Conservation (phyloP, 441 rosid genomes). For the Populus hybrid region DNA sequence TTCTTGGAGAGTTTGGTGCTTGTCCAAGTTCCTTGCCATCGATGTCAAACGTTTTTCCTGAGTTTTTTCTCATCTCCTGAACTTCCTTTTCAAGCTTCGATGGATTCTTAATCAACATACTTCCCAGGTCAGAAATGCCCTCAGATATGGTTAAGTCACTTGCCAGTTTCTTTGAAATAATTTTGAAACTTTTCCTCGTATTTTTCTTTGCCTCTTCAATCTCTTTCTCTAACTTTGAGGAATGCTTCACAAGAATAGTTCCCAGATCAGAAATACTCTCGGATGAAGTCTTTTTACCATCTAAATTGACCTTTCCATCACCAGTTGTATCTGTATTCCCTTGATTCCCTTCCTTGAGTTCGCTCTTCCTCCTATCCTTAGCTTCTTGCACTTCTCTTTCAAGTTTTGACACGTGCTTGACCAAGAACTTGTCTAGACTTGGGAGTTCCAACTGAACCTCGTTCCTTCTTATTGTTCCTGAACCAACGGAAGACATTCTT, state of each 20-base stretch:
- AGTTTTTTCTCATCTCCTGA: constrained; percentile 32
- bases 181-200: constrained; percentile 19
- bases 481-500: constrained; percentile 42
- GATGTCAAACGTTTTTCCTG: constrained; percentile 26
- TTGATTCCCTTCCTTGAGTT: constrained; percentile 18
- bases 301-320: background rate
- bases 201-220: constrained; percentile 60
- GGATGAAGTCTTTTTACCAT: constrained; percentile 12
- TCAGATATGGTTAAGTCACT: constrained; percentile 23
- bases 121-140: constrained; percentile 44
- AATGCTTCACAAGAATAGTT: constrained; percentile 57
- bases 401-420: constrained; percentile 73
- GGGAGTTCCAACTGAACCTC: constrained; percentile 47
- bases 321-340: constrained; percentile 18
- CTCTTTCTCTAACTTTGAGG: constrained; percentile 52
- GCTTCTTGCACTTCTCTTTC: constrained; percentile 88
- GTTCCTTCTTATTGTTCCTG: constrained; percentile 27
- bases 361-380: constrained; percentile 38
- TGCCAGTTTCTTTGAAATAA: constrained; percentile 22
- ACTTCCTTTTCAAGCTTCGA: constrained; percentile 45
- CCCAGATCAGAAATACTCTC: constrained; percentile 44
- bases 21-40: constrained; percentile 29
- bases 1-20: constrained; percentile 19
- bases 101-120: constrained; percentile 38
- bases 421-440: constrained; percentile 80